Base-by-base conservation (phyloP, 78 protist species). In the Guillardia theta region DNA sequence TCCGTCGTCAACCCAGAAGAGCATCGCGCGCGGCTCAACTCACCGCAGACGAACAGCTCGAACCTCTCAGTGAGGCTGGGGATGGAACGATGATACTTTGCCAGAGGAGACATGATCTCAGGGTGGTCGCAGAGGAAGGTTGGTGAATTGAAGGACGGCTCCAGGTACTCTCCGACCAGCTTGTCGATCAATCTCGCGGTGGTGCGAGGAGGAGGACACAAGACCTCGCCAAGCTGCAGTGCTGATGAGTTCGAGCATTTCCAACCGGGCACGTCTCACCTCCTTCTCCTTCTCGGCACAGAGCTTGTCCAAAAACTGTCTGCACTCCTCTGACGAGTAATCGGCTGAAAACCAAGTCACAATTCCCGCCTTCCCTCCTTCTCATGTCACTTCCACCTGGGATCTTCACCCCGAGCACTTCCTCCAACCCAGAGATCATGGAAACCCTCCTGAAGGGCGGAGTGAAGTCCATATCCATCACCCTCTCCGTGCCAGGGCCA, bases 101-200 rank as follows among this genome's bases (percentile, higher is more conserved):
- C 99, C 27, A 99, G 98, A 18, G 99, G 99, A 39, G 97, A 92
- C 99, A 99, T 99, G 96, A 99, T 62, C 64, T 90, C 97, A 8
- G 70, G 70, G 70, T 58, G 70, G 6, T 58, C 99, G 95, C 88
- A 88, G 95, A 99, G 96, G 98, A 99, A 99, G 27, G 99, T 96
- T 48, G 99, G 99, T 93, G 97, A 96, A 94, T 94, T 36, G 96
- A 98, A 98, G 96, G 94, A 41, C 30, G 94, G 93, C 97, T 99
- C 99, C 64, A 99, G 50, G 92, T 94, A 97, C 64, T 98, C 95
- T 64, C 98, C 99, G 45, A 50, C 41, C 87, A 62, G 87, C 78
- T 78, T 78, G 90, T 78, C 90, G 90, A 78, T 37, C 43, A 78
- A 48, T n/a, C 90, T 18, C 48, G 90, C 43, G 50, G 90, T 78